phyloP scores from a whole-genome alignment of 129 eudicot genomes.

The Ambrosia artemisiifolia region DNA sequence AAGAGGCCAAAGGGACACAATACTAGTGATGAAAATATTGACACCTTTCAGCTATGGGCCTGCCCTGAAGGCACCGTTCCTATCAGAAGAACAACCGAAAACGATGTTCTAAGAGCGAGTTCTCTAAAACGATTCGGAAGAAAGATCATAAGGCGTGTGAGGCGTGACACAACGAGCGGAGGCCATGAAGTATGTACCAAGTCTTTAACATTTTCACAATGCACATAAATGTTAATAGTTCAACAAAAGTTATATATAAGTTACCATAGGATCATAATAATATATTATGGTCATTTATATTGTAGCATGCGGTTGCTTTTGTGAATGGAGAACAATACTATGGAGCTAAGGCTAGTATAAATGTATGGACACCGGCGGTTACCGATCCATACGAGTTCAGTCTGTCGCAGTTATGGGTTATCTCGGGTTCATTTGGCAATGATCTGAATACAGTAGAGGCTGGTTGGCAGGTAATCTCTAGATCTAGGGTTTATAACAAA shows the following conservation, averaged over 20 bases:
- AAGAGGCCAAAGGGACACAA: constrained; percentile 64
- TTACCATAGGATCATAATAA: neutral
- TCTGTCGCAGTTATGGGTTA: constrained; percentile 7
- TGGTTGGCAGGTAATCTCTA: constrained; percentile 10
- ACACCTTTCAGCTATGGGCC: constrained; percentile 62
- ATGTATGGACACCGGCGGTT: constrained; percentile 47
- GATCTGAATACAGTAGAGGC: constrained; percentile 9
- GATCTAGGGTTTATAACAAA: neutral
- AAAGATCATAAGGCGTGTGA: constrained; percentile 53
- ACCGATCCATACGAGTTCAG: constrained; percentile 11
- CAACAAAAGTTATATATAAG: neutral
- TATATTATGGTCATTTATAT: constrained; percentile 14
- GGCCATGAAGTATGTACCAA: constrained; percentile 78
- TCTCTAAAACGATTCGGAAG: constrained; percentile 75
- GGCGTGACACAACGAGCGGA: constrained; percentile 65
- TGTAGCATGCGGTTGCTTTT: constrained; percentile 96
- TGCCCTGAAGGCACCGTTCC: constrained; percentile 94
- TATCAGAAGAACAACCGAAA: constrained; percentile 80
- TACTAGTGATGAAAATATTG: constrained; percentile 31
- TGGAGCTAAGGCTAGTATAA: constrained; percentile 95
- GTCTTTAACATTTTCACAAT: neutral
- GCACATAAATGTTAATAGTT: neutral
- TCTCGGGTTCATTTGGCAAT: constrained; percentile 9
- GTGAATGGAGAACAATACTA: constrained; percentile 79
- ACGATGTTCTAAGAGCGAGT: constrained; percentile 64